Evolutionary conservation across 306 rosid genomes (phyloP), one percentile per base, ranked within the genome.

Genomic region (Macrotyloma uniflorum): DNA sequence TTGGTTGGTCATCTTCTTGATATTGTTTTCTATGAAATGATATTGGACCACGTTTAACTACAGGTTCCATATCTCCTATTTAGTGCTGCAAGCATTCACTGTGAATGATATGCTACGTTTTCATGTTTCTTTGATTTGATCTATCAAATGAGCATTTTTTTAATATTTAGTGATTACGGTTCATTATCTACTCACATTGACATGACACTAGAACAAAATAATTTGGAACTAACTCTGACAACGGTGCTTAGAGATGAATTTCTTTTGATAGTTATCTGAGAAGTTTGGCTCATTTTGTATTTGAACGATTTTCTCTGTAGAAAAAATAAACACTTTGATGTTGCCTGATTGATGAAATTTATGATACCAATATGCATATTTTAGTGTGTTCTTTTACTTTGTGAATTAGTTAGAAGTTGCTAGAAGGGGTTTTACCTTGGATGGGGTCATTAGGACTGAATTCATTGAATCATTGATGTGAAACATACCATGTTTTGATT

Each of bases 1-100:
- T 62, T 35, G 35, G 30, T 47, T 67, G 36, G 67, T 47, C 15
- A n/a, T 72, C 16, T 47, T 66, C 51, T 49, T 61, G 33, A 61
- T 70, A 50, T 36, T 11, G 40, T 35, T 75, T 59, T 13, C 3
- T 49, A 45, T 75, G 46, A 10, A 50, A 30, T 38, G 40, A 74
- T 45, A 33, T 28, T 50, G 15, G 58, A 15, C 76, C 57, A 75
- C 23, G 14, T 77, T 10, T 57, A 20, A 78, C 8, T 15, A 18
- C 9, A 8, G 8, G 36, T 24, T 10, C 45, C 64, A 35, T 33
- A 15, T 23, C 36, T 61, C 10, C 3, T 43, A 23, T 22, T 4
- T 22, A 20, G 63, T 11, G 7, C 26, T 51, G 0, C 32, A 4
- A 22, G 38, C 40, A 7, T 63, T 15, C 62, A 66, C 46, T 19